Conservation (phyloP, 2,329 filamentous ascomycete genomes). For the Diplodia mutila region DNA sequence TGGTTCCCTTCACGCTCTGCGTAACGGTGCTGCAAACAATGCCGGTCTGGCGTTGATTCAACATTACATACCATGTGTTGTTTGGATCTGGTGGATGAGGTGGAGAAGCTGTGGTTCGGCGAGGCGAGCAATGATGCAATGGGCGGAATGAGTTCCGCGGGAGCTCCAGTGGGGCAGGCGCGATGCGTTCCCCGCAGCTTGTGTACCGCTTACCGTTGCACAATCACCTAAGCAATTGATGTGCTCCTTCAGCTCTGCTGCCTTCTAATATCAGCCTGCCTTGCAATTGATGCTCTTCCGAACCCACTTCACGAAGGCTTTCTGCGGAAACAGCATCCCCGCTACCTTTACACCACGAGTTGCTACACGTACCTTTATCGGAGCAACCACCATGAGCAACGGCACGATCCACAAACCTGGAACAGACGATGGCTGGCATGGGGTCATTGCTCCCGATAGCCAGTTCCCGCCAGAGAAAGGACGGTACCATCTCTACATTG, state of each 20-base stretch:
- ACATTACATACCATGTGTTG: no score
- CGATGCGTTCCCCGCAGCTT: slow-evolving; percentile 2
- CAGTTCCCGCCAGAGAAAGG: slow-evolving; percentile 56
- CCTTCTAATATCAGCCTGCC: neutral
- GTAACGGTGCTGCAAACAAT: no score
- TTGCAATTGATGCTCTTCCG: neutral
- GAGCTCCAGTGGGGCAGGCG: slow-evolving; percentile 9
- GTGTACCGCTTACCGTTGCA: slow-evolving; percentile 6
- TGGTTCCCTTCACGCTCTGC: no score
- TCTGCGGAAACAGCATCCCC: neutral
- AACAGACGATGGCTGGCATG: slow-evolving; percentile 56
- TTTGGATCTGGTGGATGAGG: neutral
- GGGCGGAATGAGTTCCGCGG: slow-evolving; percentile 3
- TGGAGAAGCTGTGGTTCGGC: neutral
- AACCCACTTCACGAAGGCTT: neutral
- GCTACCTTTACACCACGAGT: neutral
- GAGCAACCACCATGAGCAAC: slow-evolving; percentile 16
- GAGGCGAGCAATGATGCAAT: neutral
- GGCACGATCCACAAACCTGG: slow-evolving; percentile 40
- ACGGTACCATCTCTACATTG: slow-evolving; percentile 61
- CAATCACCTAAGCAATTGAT: neutral
- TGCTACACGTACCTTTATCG: neutral
- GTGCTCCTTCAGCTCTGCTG: neutral
- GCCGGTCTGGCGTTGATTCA: no score
- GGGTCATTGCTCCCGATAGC: slow-evolving; percentile 51